These are phyloP conservation scores for Alternaria longipes DNA, from an alignment of 2,329 filamentous ascomycete species.

Conservation along the genomic window DNA sequence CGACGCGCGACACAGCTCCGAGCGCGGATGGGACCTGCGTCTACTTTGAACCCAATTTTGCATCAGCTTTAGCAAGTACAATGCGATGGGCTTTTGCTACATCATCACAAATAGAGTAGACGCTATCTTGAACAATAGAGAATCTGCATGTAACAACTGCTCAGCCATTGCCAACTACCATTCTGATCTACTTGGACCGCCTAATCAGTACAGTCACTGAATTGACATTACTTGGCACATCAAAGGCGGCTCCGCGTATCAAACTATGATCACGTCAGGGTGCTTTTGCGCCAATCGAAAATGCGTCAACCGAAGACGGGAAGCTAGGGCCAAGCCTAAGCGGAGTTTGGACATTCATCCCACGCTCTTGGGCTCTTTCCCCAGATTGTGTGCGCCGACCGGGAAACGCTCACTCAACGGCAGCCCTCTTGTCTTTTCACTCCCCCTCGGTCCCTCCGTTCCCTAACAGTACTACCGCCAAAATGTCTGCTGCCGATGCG, in stretches of 20 bases:
- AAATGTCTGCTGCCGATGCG: conserved; percentile 59
- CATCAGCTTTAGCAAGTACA: background rate
- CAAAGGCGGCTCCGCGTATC: background rate
- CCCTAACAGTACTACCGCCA: conserved; percentile 27
- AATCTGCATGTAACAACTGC: background rate
- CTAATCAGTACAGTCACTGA: conserved; percentile 8
- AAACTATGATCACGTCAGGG: background rate
- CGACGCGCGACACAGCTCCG: background rate
- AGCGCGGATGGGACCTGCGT: no score
- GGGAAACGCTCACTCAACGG: conserved; percentile 20
- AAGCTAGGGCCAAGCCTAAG: conserved; percentile 30
- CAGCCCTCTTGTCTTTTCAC: conserved; percentile 26
- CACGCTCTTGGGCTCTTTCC: conserved; percentile 38
- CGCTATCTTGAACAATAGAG: no score
- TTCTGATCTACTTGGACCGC: background rate
- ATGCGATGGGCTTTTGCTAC: background rate
- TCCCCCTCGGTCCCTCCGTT: conserved; percentile 14
- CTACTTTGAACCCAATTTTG: background rate
- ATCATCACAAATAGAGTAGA: no score
- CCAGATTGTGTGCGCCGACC: conserved; percentile 37
- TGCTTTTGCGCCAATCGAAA: conserved; percentile 21
- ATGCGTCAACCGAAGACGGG: conserved; percentile 28
- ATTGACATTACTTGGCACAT: conserved; percentile 11
- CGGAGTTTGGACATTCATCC: conserved; percentile 32
- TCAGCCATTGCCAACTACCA: background rate